Percentiles rank a stretch among this genome's conserved stretches.
phyloP scores from a whole-genome alignment of 306 rosid species.

The Pyrus betulifolia region DNA sequence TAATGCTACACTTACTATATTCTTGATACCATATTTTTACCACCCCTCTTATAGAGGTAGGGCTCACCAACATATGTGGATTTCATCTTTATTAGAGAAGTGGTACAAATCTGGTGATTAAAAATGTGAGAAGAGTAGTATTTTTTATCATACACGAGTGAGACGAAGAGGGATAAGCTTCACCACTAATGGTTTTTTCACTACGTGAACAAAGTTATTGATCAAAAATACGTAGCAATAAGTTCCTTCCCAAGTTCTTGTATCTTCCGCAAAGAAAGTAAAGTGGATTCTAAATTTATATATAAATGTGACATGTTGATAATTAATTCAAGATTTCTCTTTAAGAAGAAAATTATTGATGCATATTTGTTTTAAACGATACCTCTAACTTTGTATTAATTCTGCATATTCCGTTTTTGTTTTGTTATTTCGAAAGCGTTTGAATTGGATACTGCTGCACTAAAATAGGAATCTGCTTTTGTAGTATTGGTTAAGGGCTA shows the following conservation, averaged over 20 bases:
- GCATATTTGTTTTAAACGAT: not conserved
- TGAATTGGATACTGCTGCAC: not conserved
- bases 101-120: too few species aligned
- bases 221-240: not conserved
- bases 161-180: too few species aligned
- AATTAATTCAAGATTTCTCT: not conserved
- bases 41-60: too few species aligned
- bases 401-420: not conserved
- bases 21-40: too few species aligned
- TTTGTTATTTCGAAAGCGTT: not conserved
- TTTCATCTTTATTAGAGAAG: too few species aligned
- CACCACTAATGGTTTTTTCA: not conserved
- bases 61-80: fast-evolving
- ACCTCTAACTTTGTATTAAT: not conserved
- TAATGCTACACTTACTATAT: too few species aligned
- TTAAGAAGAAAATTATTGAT: not conserved
- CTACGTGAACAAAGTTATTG: not conserved
- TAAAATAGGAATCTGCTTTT: not conserved
- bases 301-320: not conserved
- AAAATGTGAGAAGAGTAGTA: too few species aligned
- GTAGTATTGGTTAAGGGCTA: not conserved
- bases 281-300: too few species aligned
- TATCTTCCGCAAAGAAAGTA: too few species aligned
- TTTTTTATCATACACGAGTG: too few species aligned
- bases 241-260: too few species aligned